phyloP scores from a whole-genome alignment of 2,329 filamentous ascomycete genomes.

The Pseudocercospora crystallina region DNA sequence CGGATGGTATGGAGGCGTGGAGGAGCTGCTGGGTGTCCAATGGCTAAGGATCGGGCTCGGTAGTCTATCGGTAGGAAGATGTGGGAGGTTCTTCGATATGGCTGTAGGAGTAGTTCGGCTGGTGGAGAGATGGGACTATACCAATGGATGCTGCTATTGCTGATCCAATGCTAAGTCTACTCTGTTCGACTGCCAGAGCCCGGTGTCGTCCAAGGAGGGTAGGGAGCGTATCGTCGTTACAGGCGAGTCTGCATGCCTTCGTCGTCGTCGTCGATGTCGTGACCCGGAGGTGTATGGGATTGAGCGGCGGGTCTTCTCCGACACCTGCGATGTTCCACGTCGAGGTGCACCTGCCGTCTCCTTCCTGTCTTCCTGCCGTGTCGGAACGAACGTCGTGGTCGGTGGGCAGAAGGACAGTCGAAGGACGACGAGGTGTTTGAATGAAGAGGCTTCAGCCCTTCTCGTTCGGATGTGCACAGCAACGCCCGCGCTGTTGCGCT shows the following conservation, averaged over 20 bases:
- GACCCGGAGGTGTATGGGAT: neutral
- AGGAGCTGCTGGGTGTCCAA: conserved; percentile 14
- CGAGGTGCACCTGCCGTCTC: neutral
- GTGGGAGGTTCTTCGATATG: conserved; percentile 1
- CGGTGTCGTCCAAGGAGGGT: conserved; percentile 6
- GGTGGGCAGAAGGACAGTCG: neutral
- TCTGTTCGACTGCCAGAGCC: conserved; percentile 7
- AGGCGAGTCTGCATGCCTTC: neutral
- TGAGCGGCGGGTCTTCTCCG: too few species aligned
- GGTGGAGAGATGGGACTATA: conserved; percentile 14
- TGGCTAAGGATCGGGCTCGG: conserved; percentile 5
- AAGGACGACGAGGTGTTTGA: too few species aligned
- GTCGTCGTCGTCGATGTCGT: neutral
- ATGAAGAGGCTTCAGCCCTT: too few species aligned
- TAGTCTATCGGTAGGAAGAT: conserved; percentile 4
- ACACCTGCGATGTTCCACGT: neutral
- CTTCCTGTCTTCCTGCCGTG: neutral
- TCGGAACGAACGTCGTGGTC: neutral
- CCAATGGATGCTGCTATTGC: conserved; percentile 11
- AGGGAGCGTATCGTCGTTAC: neutral
- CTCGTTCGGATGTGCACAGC: too few species aligned
- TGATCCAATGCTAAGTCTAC: conserved; percentile 4
- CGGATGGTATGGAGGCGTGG: conserved; percentile 1
- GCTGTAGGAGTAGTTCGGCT: neutral
- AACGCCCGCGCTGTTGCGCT: too few species aligned